Evolutionary conservation across 768 basidiomycete genomes (phyloP), one percentile per base, ranked within the genome.

Genomic region (Lyophyllum shimeji): DNA sequence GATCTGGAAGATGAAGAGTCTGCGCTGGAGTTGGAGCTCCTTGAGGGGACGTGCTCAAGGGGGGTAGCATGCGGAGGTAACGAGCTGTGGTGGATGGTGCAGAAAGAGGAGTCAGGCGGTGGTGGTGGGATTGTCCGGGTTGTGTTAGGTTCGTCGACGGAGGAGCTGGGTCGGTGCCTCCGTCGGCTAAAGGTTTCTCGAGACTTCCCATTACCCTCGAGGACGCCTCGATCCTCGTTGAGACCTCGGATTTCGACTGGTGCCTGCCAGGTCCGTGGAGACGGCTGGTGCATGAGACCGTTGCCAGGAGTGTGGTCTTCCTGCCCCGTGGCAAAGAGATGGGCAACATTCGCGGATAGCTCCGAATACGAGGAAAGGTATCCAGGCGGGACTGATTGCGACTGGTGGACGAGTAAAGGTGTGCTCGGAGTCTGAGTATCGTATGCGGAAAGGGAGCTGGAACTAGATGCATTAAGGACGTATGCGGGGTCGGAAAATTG

Each of bases 341-440:
- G 67, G 11, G 50, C 57, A 9, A 70, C 47, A 46, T 71, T 62
- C 2, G 62, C 55, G 11, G 60, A 55, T 2, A 70, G 60, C 31
- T 69, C 67, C 0, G 70, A 69, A 45, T 72, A 65, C 12, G 57
- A 43, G 12, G 71, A 69, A 17, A 53, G 58, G 29, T 64, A 60
- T 8, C 29, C 15, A 9, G 46, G 46, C 24, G 17, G 25, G 24
- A 46, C 24, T n/a, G 3, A 18, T 37, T 24, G 24, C 44, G 34
- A n/a, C n/a, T 37, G 20, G 12, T 50, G 33, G 17, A 50, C 12
- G 15, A 18, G 21, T 18, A 21, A 3, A 13, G 48, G 18, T 20
- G 37, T 15, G 15, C 15, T 29, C 15, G 31, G 31, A 24, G 46
- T 12, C 8, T 37, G 34, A 3, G 12, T 37, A 17, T 29, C 29